A percentile compares a stretch with the other conserved stretches of the same genome.
Evolutionary conservation across 2,329 filamentous ascomycete species (phyloP).

Genomic region (Trichoderma semiorbis): DNA sequence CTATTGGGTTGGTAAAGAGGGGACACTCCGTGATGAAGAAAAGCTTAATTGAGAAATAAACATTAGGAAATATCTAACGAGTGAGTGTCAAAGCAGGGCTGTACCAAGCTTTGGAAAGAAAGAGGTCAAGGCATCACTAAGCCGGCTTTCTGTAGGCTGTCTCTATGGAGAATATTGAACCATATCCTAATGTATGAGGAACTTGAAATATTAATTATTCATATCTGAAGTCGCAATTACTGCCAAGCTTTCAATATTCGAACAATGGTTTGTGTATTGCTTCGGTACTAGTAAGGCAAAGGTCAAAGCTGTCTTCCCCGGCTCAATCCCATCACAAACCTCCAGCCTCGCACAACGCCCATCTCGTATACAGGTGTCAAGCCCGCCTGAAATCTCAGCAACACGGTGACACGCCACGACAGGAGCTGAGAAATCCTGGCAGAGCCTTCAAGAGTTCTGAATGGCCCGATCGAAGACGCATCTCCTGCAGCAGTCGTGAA

Average conservation of each 20-base stretch:
- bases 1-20: background rate
- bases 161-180: background rate
- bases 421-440: background rate
- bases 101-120: background rate
- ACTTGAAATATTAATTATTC: background rate
- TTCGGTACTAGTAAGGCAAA: background rate
- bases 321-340: background rate
- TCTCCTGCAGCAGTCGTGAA: conserved; percentile 1
- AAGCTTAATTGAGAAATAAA: background rate
- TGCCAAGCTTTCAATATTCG: background rate
- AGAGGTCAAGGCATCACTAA: background rate
- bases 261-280: background rate
- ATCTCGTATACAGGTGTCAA: background rate
- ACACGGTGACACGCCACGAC: background rate
- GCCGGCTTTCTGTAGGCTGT: background rate
- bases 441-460: background rate
- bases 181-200: too few species aligned
- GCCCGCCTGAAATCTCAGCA: background rate
- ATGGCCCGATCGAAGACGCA: background rate
- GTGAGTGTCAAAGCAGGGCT: background rate
- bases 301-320: background rate
- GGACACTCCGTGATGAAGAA: background rate
- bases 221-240: background rate
- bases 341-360: background rate
- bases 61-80: background rate